These are phyloP conservation scores for Nicotiana benthamiana DNA, from an alignment of 257 asterid genomes.

Conservation along the genomic window DNA sequence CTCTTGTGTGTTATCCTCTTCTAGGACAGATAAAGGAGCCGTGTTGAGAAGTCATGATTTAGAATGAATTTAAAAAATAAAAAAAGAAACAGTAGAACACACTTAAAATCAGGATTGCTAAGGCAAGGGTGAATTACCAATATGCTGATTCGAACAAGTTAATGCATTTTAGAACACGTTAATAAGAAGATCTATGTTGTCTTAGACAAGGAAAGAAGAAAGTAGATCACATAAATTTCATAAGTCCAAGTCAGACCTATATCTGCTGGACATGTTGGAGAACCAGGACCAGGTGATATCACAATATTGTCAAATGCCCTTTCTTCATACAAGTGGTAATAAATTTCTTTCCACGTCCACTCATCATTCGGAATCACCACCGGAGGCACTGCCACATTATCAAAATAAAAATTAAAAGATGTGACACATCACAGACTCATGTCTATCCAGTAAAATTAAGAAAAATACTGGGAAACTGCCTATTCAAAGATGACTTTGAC, in stretches of 20 bases:
- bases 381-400: conserved; percentile 68
- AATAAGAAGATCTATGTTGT: background rate
- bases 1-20: background rate
- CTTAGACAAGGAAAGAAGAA: conserved; percentile 1
- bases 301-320: conserved; percentile 89
- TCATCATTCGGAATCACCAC: conserved; percentile 88
- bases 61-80: background rate
- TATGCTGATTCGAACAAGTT: background rate
- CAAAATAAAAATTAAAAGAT: background rate
- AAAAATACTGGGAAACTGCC: background rate
- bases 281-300: conserved; percentile 99
- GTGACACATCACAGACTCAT: background rate
- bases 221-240: background rate
- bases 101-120: background rate
- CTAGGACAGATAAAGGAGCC: background rate
- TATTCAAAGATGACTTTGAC: background rate
- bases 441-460: background rate
- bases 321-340: conserved; percentile 59
- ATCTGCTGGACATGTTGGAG: conserved; percentile 83
- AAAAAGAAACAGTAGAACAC: background rate
- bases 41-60: background rate
- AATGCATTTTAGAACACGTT: background rate
- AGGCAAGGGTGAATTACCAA: background rate
- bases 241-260: conserved; percentile 45
- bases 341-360: conserved; percentile 89